These are phyloP conservation scores for Rhodotorula sp. DNA, from an alignment of 1,284 basidiomycete genomes.

Conservation along the genomic window DNA sequence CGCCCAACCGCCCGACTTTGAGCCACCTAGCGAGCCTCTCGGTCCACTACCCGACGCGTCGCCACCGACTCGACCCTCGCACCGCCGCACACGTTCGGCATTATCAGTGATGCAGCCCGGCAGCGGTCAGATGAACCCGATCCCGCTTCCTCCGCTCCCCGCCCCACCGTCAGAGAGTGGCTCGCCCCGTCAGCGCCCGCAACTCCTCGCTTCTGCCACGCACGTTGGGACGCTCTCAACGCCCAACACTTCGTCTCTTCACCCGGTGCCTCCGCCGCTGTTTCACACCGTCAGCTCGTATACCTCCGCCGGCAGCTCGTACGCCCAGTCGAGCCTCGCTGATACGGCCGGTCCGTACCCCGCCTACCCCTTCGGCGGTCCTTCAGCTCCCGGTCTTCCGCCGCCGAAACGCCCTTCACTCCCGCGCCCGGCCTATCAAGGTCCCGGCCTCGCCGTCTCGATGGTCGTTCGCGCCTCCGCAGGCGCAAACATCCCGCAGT, in stretches of 20 bases:
- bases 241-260: neutral
- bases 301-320: conserved; percentile 12
- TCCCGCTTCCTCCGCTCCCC: conserved; percentile 22
- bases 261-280: conserved; percentile 5
- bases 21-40: conserved; percentile 11
- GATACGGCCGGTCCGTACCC: neutral
- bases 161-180: neutral
- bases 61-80: conserved; percentile 14
- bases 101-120: conserved; percentile 7
- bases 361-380: neutral
- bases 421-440: neutral
- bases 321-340: neutral
- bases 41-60: neutral
- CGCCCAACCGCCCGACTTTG: conserved; percentile 26
- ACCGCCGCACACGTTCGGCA: conserved; percentile 30
- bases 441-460: conserved; percentile 26
- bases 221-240: neutral
- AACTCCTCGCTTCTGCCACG: neutral
- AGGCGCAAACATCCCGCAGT: conserved; percentile 27
- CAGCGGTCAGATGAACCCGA: neutral
- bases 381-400: neutral
- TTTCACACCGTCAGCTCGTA: conserved; percentile 10
- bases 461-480: conserved; percentile 29
- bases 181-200: neutral
- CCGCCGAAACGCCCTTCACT: neutral